A percentile compares a stretch with the other conserved stretches of the same genome.
These are phyloP conservation scores for Dittrichia graveolens DNA, from an alignment of 129 eudicot species.

Conservation along the genomic window DNA sequence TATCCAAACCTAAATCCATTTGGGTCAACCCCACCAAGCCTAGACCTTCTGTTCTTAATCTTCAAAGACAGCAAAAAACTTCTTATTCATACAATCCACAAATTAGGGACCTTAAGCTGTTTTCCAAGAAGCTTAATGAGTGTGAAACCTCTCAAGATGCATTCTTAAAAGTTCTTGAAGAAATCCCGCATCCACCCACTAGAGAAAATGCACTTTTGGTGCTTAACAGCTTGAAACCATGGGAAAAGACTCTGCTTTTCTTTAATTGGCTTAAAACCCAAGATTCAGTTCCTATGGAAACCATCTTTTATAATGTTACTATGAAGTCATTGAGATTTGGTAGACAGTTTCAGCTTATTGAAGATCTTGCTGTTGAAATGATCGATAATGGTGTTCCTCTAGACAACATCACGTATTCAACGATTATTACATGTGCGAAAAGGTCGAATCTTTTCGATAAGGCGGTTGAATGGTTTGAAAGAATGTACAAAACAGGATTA, in stretches of 20 bases:
- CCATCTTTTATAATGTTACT: slow-evolving; percentile 60
- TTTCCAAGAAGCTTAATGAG: slow-evolving; percentile 59
- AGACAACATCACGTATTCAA: slow-evolving; percentile 71
- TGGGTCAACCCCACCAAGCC: slow-evolving; percentile 74
- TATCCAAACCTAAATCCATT: slow-evolving; percentile 50
- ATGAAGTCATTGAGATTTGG: slow-evolving; percentile 75
- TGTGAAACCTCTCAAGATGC: slow-evolving; percentile 42
- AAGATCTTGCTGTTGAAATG: slow-evolving; percentile 65
- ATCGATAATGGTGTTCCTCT: slow-evolving; percentile 44
- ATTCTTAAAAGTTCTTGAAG: slow-evolving; percentile 48
- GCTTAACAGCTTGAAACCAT: slow-evolving; percentile 56
- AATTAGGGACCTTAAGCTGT: slow-evolving; percentile 55
- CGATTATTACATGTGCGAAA: slow-evolving; percentile 74
- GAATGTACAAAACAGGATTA: slow-evolving; percentile 70
- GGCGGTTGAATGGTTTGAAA: slow-evolving; percentile 81
- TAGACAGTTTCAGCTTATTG: slow-evolving; percentile 68
- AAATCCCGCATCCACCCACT: slow-evolving; percentile 51
- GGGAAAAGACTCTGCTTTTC: slow-evolving; percentile 58
- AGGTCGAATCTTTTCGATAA: slow-evolving; percentile 54
- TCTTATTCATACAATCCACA: slow-evolving; percentile 47
- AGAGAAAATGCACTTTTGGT: slow-evolving; percentile 63
- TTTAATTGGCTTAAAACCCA: slow-evolving; percentile 65
- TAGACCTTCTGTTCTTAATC: slow-evolving; percentile 61
- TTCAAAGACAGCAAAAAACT: slow-evolving; percentile 54
- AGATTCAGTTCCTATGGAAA: slow-evolving; percentile 61